Conservation (phyloP, 2,329 filamentous ascomycete species). For the Botrytis paeoniae region DNA sequence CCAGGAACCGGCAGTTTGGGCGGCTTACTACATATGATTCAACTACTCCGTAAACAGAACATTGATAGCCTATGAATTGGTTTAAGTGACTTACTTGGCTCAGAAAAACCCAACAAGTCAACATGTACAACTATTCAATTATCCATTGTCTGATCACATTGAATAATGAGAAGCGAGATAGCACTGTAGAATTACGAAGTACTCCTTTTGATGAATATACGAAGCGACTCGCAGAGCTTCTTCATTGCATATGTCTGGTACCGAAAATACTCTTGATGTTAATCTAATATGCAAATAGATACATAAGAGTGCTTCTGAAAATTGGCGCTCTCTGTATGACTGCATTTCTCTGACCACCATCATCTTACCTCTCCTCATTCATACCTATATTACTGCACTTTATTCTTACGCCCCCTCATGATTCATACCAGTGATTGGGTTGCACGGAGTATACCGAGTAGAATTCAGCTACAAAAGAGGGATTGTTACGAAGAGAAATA, state of each 20-base stretch:
- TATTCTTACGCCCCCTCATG: constrained; percentile 5
- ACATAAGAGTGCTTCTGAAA: neutral
- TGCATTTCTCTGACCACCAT: constrained; percentile 17
- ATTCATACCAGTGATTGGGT: neutral
- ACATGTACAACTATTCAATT: neutral
- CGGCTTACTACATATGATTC: neutral
- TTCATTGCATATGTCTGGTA: neutral
- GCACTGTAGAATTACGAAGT: neutral
- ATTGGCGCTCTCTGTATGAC: neutral
- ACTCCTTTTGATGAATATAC: neutral
- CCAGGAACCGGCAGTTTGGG: constrained; percentile 13
- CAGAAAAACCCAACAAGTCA: neutral
- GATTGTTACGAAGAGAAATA: neutral
- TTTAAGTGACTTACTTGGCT: neutral
- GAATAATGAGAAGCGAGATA: neutral
- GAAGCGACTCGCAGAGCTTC: neutral
- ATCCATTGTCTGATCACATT: neutral
- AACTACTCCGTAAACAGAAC: neutral
- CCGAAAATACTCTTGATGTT: neutral
- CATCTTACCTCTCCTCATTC: neutral
- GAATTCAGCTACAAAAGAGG: neutral
- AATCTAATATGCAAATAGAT: neutral
- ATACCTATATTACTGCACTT: neutral
- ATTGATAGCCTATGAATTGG: neutral
- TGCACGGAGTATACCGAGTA: constrained; percentile 15